phyloP scores from a whole-genome alignment of 805 yeast genomes.

The Alloascoidea africana region DNA sequence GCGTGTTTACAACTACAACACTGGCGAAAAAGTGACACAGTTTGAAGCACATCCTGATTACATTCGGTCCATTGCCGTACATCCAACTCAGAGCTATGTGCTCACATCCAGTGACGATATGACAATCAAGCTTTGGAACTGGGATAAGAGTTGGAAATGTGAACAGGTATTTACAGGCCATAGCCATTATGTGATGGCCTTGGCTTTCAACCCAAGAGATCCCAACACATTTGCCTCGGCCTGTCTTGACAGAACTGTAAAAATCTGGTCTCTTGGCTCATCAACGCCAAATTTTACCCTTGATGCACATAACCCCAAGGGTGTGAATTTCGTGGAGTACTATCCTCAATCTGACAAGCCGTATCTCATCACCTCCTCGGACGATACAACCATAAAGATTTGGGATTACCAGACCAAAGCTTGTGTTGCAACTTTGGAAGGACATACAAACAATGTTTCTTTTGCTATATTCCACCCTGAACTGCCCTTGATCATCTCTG shows the following conservation, averaged over 20 bases:
- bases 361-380: conserved; percentile 80
- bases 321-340: conserved; percentile 92
- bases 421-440: conserved; percentile 86
- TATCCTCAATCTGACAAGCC: conserved; percentile 98
- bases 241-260: conserved; percentile 90
- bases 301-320: conserved; percentile 81
- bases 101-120: conserved; percentile 87
- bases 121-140: conserved; percentile 88
- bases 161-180: conserved; percentile 93
- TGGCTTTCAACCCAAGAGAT: conserved; percentile 94
- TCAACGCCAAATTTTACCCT: conserved; percentile 82
- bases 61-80: conserved; percentile 85
- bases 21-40: conserved; percentile 87
- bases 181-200: conserved; percentile 86
- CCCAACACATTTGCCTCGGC: conserved; percentile 96
- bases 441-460: conserved; percentile 88
- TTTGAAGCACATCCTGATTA: conserved; percentile 98
- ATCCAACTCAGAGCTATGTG: conserved; percentile 82
- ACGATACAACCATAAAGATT: conserved; percentile 74
- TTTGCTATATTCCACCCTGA: conserved; percentile 98
- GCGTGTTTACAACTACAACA: conserved; percentile 87
- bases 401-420: conserved; percentile 98
- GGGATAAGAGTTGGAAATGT: conserved; percentile 88
- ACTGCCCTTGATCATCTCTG: conserved; percentile 84
- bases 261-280: conserved; percentile 91